Base-by-base conservation (phyloP, 169 alveolate species). In the Cryptosporidium baileyi region DNA sequence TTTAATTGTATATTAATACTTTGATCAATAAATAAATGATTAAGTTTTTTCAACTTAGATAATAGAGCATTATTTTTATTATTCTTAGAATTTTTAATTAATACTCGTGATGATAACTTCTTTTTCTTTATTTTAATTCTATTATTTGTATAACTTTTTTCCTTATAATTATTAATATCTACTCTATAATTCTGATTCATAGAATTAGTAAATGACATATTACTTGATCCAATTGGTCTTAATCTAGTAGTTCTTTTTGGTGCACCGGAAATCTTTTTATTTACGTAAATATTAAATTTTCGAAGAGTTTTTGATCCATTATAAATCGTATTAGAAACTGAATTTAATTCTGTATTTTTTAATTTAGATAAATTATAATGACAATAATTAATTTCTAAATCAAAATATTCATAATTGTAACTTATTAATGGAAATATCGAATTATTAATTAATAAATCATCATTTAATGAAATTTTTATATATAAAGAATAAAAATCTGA, bases 231-330 rank as follows among this genome's bases (percentile, higher is more conserved):
- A 6, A 26, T n/a, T 47, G 59, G 67, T 54, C 85, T 51, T n/a
- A 74, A 43, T 22, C 85, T 74, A 15, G 85, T 74, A 32, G 30
- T 60, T 36, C 85, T 74, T 54, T 74, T 74, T 52, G 85, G 85
- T 3, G 85, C 85, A 5, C 85, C 85, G 0, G 85, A 19, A 8
- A 52, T 51, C 41, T 45, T 38, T 30, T 41, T 74, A 5, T 45
- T 51, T 26, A 43, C 67, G 0, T 57, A 30, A 7, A 54, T 3
- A 8, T 13, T 17, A 1, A 22, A 6, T 52, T 74, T 74, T 36
- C 57, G 32, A 4, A 32, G 17, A 13, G 85, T 74, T 54, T 54
- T 74, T 1, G 85, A 74, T 9, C 85, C 85, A 7, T 4, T 22
- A 0, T 24, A 52, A 22, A 26, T 34, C 3, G 19, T 61, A 7